Evolutionary conservation across 331 rosid species (phyloP), one percentile per base, ranked within the genome.

Genomic region (Rosa hybrid): DNA sequence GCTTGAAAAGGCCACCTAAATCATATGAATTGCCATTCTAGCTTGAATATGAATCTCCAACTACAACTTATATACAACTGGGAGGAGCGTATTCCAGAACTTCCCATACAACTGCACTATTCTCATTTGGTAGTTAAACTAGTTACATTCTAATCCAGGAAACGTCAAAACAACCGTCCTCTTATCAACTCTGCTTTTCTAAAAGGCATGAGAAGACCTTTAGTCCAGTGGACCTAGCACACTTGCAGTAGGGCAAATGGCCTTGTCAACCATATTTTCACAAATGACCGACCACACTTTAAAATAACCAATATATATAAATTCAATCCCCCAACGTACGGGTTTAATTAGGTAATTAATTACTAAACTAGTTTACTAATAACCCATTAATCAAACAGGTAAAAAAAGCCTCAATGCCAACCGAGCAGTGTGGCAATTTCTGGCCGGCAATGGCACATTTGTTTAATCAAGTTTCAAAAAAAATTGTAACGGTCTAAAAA

Each of bases 141-240:
- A 38, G 71, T 8, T 34, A 17, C 71, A n/a, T 53, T 34, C 7
- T 27, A 49, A 12, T 60, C 17, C 27, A 57, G 18, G 41, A 69
- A 71, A 54, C 65, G 60, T 67, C 70, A 76, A 71, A 77, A 56
- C 56, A 18, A 78, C 81, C 84, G 75, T 57, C 63, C 74, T 75
- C 74, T 77, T 59, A 62, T 81, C 68, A 42, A 6, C 75, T 75
- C 63, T 11, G 20, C 74, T 82, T 84, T 86, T 59, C 39, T 11
- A 76, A 85, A 86, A 77, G 84, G 81, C 86, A 63, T 2, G 0
- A 65, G 9, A 44, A 72, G 17, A 76, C 59, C 84, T 79, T 84
- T 56, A 34, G 38, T 59, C 65, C 42, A 13, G 81, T 56, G 84
- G 84, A 39, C 72, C 72, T 1, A 13, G 70, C 71, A 42, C 81